Evolutionary conservation across 306 rosid species (phyloP).

Genomic region (Sicyos edulis): DNA sequence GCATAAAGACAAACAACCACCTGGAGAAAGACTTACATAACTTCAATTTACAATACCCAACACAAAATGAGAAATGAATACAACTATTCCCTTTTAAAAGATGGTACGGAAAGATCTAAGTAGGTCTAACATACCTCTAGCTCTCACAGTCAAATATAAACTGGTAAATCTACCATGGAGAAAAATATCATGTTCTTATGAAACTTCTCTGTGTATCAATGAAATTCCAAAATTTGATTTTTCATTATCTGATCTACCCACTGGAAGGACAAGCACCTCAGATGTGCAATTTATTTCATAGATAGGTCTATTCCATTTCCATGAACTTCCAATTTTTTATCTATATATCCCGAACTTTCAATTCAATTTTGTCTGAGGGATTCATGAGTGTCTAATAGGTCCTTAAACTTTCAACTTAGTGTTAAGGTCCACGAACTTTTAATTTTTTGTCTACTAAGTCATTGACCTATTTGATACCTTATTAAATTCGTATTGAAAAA

Average conservation of each 20-base stretch:
- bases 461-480: too few species aligned
- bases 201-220: background rate
- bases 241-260: conserved; percentile 21
- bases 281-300: conserved; percentile 31
- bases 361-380: background rate
- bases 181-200: background rate
- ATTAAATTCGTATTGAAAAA: too few species aligned
- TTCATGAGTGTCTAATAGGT: background rate
- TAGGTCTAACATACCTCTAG: background rate
- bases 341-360: background rate
- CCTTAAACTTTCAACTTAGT: background rate
- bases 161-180: background rate
- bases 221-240: background rate
- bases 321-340: background rate
- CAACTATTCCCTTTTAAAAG: background rate
- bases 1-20: conserved; percentile 60
- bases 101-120: background rate
- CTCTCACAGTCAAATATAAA: background rate
- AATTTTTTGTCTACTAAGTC: background rate
- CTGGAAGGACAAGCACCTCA: conserved; percentile 42
- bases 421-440: background rate
- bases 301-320: background rate
- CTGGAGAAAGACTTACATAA: conserved; percentile 32
- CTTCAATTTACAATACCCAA: conserved; percentile 9
- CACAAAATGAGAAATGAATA: background rate